Base-by-base conservation (phyloP, 2,329 filamentous ascomycete genomes). In the Chaetothyriales sp. region DNA sequence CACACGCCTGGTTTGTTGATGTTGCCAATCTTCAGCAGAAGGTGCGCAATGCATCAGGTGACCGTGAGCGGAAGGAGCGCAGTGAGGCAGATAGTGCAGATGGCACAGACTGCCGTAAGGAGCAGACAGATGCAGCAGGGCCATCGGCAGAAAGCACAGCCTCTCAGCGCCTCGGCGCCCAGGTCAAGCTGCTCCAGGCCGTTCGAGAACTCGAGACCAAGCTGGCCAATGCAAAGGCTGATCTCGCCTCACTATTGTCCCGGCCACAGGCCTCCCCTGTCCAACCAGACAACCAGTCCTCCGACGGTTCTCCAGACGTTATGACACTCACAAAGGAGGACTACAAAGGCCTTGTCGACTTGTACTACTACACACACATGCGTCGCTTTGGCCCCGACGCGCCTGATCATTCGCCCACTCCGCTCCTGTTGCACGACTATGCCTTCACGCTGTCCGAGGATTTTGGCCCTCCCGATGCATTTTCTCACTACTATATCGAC, bases 261-360 rank as follows among this genome's bases (percentile, higher is more conserved):
- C 48, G 25, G 6, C 5, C 19, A 18, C 6, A 22, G 42, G 39
- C 18, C 22, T 26, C 48, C 10, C n/a, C 44, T 2, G 20, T n/a
- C n/a, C 28, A 25, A 18, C 18, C 18, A 39, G 10, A 26, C 8
- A 5, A 9, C 15, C n/a, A 20, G 18, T 44, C 20, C n/a, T 26
- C 46, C 7, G 7, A 44, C 5, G 7, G 9, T 8, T 7, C 28
- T 32, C 28, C 28, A 9, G 32, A 15, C 55, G 51, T 25, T 51
- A 61, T 49, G 49, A 55, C 59, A 50, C 63, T 66, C 58, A 68
- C 64, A 48, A 68, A 51, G 53, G 67, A 69, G 15, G 71, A 75
- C 49, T 66, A 73, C 53, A 64, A 66, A 54, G 66, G 67, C n/a
- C 60, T 76, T 51, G 67, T 75, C 12, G 69, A 75, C 54, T 49